Percentiles rank a stretch among this genome's conserved stretches.
Evolutionary conservation across 208 protist species (phyloP).

Genomic region (Borovskyia barvae): DNA sequence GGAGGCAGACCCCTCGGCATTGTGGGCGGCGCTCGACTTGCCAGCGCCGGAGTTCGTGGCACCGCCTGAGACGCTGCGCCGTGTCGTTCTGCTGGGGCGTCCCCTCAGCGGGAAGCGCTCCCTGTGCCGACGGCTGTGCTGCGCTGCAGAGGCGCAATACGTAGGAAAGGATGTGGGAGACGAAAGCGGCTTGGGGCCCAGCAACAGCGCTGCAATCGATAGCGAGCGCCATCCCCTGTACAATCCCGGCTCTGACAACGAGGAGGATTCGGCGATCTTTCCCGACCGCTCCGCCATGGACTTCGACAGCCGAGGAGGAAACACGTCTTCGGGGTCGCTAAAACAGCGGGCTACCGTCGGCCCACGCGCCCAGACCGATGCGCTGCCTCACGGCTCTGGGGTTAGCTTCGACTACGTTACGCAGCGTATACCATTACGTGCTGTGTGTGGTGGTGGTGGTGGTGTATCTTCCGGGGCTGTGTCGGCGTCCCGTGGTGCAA

Average conservation of each 20-base stretch:
- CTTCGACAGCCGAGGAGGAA: slow-evolving; percentile 10
- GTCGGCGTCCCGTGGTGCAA: background rate
- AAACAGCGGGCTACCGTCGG: slow-evolving; percentile 3
- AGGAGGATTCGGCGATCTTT: slow-evolving; percentile 7
- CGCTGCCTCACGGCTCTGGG: slow-evolving; percentile 54
- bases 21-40: slow-evolving; percentile 59
- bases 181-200: background rate
- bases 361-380: slow-evolving; percentile 6
- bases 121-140: slow-evolving; percentile 55
- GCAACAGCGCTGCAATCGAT: background rate
- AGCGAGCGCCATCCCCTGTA: slow-evolving; percentile 29
- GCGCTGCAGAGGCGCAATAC: slow-evolving; percentile 57
- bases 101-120: slow-evolving; percentile 76
- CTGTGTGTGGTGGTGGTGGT: slow-evolving; percentile 8
- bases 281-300: background rate
- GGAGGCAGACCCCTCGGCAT: slow-evolving; percentile 17
- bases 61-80: slow-evolving; percentile 36
- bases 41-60: slow-evolving; percentile 34
- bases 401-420: slow-evolving; percentile 67
- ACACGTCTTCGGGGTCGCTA: slow-evolving; percentile 6
- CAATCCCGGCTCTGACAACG: slow-evolving; percentile 11
- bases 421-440: slow-evolving; percentile 45
- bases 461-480: background rate
- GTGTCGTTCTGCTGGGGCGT: slow-evolving; percentile 71
- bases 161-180: slow-evolving; percentile 2